Base-by-base conservation (phyloP, 2,329 filamentous ascomycete species). In the Periconia digitata region DNA sequence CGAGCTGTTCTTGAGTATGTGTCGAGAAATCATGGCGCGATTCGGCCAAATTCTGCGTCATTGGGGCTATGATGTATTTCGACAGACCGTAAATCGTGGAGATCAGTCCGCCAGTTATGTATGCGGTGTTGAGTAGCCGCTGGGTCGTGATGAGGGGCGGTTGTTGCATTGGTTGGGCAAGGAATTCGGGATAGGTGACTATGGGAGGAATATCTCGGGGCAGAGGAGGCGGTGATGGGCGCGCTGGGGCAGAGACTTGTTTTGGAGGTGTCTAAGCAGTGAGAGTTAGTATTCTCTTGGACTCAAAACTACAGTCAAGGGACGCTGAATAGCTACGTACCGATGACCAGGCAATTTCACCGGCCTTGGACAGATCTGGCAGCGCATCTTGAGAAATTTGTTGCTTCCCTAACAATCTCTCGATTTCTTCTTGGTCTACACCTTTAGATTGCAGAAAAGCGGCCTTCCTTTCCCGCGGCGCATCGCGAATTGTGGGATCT, bases 391-490 rank as follows among this genome's bases (percentile, higher is more conserved):
- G 53, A n/a, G 51, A 43, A 24, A 20, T 36, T 15, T 54, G 36
- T 15, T 18, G 23, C 20, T 43, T 51, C 5, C 75, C 53, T 34
- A 96, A 72, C 7, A 95, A 75, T 42, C 76, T 74, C 56, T 89
- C 76, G 51, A 95, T 89, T 52, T 92, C 84, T 24, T 79, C 76
- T 4, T 80, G 74, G 3, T 73, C 74, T 7, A 96, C 74, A 3
- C 89, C 89, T 69, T 96, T 96, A 43, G 82, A 83, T 62, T 85
- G 80, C 1, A 96, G 74, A 59, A 96, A 96, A 7, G 82, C 80
- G 17, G 81, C 76, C 74, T 95, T 95, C 71, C 84, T 85, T 47
- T 89, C 86, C 38, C 79, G 78, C 0, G 86, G 78, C 27, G 86
- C 84, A 69, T 86, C 75, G 49, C 81, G 83, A 48, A 96, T 88